Evolutionary conservation across 2,329 filamentous ascomycete genomes (phyloP).

Genomic region (Ceratocystis papillata): DNA sequence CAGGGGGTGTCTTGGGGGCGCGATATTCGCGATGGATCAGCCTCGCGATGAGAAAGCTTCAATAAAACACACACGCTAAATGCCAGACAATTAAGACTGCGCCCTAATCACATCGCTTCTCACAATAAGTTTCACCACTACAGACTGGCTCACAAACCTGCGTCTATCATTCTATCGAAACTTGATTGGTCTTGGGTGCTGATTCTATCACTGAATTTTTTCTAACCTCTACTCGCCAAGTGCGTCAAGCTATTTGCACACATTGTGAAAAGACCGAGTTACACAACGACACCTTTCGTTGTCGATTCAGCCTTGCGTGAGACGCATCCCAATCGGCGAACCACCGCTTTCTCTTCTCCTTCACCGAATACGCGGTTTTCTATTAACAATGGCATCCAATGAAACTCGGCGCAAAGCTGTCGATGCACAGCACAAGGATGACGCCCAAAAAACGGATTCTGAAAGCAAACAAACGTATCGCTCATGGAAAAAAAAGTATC

Average conservation of each 20-base stretch:
- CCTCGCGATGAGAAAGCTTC: constrained; percentile 21
- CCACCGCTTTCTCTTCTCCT: neutral
- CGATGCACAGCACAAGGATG: constrained; percentile 15
- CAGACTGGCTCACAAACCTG: neutral
- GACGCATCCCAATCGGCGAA: neutral
- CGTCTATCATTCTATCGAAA: neutral
- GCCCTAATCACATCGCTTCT: neutral
- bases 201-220: neutral
- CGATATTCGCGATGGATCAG: constrained; percentile 24
- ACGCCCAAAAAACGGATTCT: constrained; percentile 35
- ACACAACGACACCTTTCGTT: neutral
- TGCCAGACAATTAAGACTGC: neutral
- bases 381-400: constrained; percentile 18
- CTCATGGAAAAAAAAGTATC: constrained; percentile 86
- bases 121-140: neutral
- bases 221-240: neutral
- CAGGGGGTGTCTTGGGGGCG: constrained; percentile 14
- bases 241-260: neutral
- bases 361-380: neutral
- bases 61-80: constrained; percentile 2
- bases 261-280: neutral
- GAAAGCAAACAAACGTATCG: constrained; percentile 48
- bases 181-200: neutral
- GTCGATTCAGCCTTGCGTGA: neutral
- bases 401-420: constrained; percentile 22